Percentiles rank a stretch among this genome's conserved stretches.
Evolutionary conservation across 495 filamentous ascomycete species (phyloP).

Genomic region (Peziza echinospora): DNA sequence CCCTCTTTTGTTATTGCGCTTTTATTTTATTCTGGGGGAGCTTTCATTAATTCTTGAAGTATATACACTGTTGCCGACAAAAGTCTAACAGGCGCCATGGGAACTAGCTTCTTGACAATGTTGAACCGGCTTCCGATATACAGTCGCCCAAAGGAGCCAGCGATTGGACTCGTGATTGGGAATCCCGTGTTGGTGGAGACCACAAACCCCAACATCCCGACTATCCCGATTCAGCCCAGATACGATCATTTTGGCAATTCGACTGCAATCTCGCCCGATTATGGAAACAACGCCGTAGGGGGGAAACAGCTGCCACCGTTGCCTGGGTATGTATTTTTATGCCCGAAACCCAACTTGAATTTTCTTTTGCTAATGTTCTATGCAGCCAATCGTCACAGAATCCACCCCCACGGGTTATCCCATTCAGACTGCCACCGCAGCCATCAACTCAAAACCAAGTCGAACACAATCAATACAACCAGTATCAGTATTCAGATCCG

Average conservation of each 20-base stretch:
- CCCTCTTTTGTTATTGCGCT: too few species aligned
- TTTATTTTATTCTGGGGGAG: too few species aligned
- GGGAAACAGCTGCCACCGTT: too few species aligned
- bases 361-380: too few species aligned
- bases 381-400: too few species aligned
- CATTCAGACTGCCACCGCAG: too few species aligned
- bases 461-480: neutral
- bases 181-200: constrained; percentile 15
- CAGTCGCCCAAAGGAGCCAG: constrained; percentile 14
- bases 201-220: constrained; percentile 13
- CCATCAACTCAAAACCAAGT: too few species aligned
- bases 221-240: constrained; percentile 8
- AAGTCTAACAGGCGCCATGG: constrained; percentile 3
- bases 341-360: too few species aligned
- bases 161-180: constrained; percentile 8
- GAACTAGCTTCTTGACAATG: constrained; percentile 14
- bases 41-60: too few species aligned
- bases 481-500: neutral
- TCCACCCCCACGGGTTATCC: too few species aligned
- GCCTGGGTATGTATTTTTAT: too few species aligned
- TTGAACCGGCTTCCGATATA: constrained; percentile 18
- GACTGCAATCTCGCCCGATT: neutral
- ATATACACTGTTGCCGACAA: neutral
- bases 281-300: too few species aligned
- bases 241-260: neutral